Base-by-base conservation (phyloP, 371 early-diverging fungal genomes). In the Mortierella sp. region DNA sequence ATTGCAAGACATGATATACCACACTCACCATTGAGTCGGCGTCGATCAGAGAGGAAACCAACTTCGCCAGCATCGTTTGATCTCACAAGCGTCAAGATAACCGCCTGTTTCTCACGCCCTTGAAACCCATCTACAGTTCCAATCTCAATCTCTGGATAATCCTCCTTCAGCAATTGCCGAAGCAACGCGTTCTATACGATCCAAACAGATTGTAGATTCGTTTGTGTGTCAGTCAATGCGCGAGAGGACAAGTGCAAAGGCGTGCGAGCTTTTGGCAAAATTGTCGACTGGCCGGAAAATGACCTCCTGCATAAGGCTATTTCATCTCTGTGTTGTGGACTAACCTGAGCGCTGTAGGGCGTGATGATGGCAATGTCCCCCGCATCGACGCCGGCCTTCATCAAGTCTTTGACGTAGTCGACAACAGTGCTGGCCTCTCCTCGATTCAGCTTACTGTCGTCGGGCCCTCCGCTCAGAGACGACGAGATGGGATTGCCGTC, bases 111-210 rank as follows among this genome's bases (percentile, higher is more conserved):
- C 88, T 99, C 99, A 74, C 97, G 92, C 0, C 99, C 99, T 87
- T 99, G 99, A 82, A 99, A 98, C 0, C 98, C 98, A 89, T 99
- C 99, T 1, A 99, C 98, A 4, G 85, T 94, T 0, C 96, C 96
- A 32, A 97, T 93, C 80, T 97, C 97, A 63, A 97, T 89, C 4
- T 82, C 90, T 1, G 91, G 90, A 75, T 86, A 88, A 78, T 78
- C 86, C 63, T 89, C 90, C 70, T 79, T 75, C 35, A 91, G 73
- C 71, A 88, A 29, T 35, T 79, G 74, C n/a, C 80, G 70, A 58
- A 90, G 78, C 60, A 83, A 72, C 8, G 75, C 89, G 75, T 87
- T 84, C 83, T 81, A 56, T 41, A 71, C 5, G 21, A 18, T 41
- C 70, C 38, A 70, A 75, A 44, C 18, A 70, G 48, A 41, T 48